These are phyloP conservation scores for Amanita pallidorosea DNA, from an alignment of 768 basidiomycete genomes.

Conservation along the genomic window DNA sequence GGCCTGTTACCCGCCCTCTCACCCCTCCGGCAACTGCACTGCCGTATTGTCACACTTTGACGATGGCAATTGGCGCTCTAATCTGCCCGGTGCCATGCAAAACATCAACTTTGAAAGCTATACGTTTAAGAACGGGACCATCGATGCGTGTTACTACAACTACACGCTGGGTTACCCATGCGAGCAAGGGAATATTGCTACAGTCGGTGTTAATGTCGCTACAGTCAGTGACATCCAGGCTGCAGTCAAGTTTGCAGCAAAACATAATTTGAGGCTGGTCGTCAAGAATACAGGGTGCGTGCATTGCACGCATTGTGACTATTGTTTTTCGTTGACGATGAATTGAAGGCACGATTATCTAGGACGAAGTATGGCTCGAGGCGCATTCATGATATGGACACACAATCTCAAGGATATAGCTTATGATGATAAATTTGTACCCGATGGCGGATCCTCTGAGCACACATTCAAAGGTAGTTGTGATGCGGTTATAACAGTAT, in stretches of 20 bases:
- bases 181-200: constrained; percentile 32
- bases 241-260: not conserved
- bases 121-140: constrained; percentile 32
- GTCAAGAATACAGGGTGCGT: constrained; percentile 13
- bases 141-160: constrained; percentile 41
- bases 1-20: constrained; percentile 26
- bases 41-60: constrained; percentile 15
- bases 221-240: constrained; percentile 26
- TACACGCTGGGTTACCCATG: constrained; percentile 28
- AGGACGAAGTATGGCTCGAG: constrained; percentile 30
- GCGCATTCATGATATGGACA: constrained; percentile 30
- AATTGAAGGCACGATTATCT: constrained; percentile 28
- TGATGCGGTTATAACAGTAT: not conserved
- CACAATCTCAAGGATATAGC: constrained; percentile 23
- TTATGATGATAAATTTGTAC: constrained; percentile 18
- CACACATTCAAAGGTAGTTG: constrained; percentile 5
- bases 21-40: constrained; percentile 27
- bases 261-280: constrained; percentile 24
- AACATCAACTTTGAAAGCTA: constrained; percentile 18
- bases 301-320: not conserved
- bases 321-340: constrained; percentile 4
- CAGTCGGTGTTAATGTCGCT: constrained; percentile 29
- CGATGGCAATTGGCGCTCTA: constrained; percentile 29
- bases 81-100: constrained; percentile 30
- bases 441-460: constrained; percentile 19